Conservation (phyloP, 768 basidiomycete genomes). For the Crassisporium funariophilum region DNA sequence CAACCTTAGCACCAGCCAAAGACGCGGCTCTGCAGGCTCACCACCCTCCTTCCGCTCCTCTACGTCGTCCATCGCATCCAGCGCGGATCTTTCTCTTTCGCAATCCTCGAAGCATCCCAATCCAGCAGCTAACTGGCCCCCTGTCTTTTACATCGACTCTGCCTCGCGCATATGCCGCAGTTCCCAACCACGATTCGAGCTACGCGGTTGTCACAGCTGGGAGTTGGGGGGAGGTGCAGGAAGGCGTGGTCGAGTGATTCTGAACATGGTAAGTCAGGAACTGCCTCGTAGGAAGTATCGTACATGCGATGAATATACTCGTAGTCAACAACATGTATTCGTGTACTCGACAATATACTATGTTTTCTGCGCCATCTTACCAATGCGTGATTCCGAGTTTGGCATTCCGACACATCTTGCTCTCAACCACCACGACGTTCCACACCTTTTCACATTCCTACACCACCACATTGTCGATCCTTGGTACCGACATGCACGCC, state of each 20-base stretch:
- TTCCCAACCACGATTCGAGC: slow-evolving; percentile 77
- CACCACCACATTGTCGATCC: no score
- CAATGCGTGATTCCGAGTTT: no score
- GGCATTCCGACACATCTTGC: no score
- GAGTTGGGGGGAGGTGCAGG: slow-evolving; percentile 18
- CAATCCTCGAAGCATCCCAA: slow-evolving; percentile 27
- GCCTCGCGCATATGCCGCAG: slow-evolving; percentile 83
- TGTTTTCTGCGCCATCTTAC: no score
- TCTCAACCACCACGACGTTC: no score
- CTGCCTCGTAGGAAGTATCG: no score
- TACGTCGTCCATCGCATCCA: slow-evolving; percentile 32
- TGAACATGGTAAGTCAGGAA: no score
- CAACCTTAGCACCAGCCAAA: neutral
- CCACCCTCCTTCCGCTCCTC: slow-evolving; percentile 48
- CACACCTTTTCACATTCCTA: no score
- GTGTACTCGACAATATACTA: no score
- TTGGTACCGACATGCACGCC: no score
- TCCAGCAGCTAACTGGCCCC: slow-evolving; percentile 67
- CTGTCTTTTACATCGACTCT: slow-evolving; percentile 87
- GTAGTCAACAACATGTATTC: no score
- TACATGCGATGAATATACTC: no score
- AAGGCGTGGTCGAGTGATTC: slow-evolving; percentile 27
- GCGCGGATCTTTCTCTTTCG: slow-evolving; percentile 23
- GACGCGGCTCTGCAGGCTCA: slow-evolving; percentile 33
- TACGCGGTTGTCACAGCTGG: slow-evolving; percentile 43